These are phyloP conservation scores for Didymella glomerata DNA, from an alignment of 2,329 filamentous ascomycete genomes.

Conservation along the genomic window DNA sequence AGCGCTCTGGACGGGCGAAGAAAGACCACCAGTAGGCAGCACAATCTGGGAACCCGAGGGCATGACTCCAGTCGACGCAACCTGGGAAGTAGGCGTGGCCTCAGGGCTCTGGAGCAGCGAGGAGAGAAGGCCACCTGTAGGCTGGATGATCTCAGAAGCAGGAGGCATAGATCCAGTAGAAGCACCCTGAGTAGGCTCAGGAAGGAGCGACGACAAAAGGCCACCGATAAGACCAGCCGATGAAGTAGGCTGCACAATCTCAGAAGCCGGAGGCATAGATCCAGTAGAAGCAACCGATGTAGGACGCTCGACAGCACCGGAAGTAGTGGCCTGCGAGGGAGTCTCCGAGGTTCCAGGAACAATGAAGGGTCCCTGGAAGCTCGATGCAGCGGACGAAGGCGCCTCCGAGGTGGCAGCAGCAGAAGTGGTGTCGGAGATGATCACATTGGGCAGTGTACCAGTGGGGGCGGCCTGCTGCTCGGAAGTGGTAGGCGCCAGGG, in stretches of 20 bases:
- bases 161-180: slow-evolving; percentile 18
- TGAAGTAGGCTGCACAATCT: slow-evolving; percentile 23
- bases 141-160: slow-evolving; percentile 10
- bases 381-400: slow-evolving; percentile 21
- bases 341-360: slow-evolving; percentile 31
- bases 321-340: slow-evolving; percentile 15
- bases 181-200: slow-evolving; percentile 16
- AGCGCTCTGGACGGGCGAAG: slow-evolving; percentile 19
- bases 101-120: slow-evolving; percentile 4
- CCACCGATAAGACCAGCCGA: slow-evolving; percentile 23
- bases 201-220: slow-evolving; percentile 29
- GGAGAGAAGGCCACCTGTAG: slow-evolving; percentile 6
- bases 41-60: slow-evolving; percentile 21
- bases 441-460: slow-evolving; percentile 24
- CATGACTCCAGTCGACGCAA: slow-evolving; percentile 25
- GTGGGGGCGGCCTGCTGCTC: slow-evolving; percentile 24
- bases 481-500: slow-evolving; percentile 11
- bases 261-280: slow-evolving; percentile 12
- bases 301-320: slow-evolving; percentile 8
- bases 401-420: slow-evolving; percentile 18
- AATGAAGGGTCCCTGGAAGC: slow-evolving; percentile 37
- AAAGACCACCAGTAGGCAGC: slow-evolving; percentile 24
- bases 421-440: slow-evolving; percentile 29
- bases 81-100: neutral
- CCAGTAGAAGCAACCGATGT: slow-evolving; percentile 16